Base-by-base conservation (phyloP, 106 monocot species). In the Dendrobium nobile region DNA sequence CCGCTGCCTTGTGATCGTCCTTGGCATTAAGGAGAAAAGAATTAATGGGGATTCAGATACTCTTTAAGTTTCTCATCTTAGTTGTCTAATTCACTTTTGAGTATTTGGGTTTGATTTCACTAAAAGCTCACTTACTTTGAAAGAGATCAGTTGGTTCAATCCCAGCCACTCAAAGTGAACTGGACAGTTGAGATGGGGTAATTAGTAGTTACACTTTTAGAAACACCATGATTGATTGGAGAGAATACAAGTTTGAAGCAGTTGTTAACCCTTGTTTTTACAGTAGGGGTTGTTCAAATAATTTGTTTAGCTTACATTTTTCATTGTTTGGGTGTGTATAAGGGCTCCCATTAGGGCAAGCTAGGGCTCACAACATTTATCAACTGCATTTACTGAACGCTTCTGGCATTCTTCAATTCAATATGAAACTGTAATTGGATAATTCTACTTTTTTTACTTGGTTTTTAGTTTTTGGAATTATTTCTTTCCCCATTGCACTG, bases 1-100 rank as follows among this genome's bases (percentile, higher is more conserved):
- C 81, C 10, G 75, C 55, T 16, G 58, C 31, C 43, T 79, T 42
- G 3, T 81, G 75, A 81, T 61, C 9, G 48, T 48, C 37, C 37
- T 37, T 37, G 37, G 37, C 3, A 1, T 45, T 45, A 7, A 45
- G 45, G 45, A 15, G 15, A 3, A 54, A 54, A 54, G 16, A 54
- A 16, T 16, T 54, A 54, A 54, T 33, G 31, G 4, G 18, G 7
- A 64, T 64, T 6, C 24, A 64, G 3, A 6, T 64, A 22, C n/a
- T 16, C 22, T 3, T 3, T 51, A 11, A 51, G 51, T 51, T 51
- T 51, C 70, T 31, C 70, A 16, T 70, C 3, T 70, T 33, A 37
- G 28, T 16, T 70, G 31, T 37, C 31, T 37, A 16, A 70, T 70
- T 16, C 70, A 70, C 61, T 70, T 68, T 70, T 70, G 33, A 70